phyloP scores from a whole-genome alignment of 2,329 filamentous ascomycete species.

The Neonectria magnoliae region DNA sequence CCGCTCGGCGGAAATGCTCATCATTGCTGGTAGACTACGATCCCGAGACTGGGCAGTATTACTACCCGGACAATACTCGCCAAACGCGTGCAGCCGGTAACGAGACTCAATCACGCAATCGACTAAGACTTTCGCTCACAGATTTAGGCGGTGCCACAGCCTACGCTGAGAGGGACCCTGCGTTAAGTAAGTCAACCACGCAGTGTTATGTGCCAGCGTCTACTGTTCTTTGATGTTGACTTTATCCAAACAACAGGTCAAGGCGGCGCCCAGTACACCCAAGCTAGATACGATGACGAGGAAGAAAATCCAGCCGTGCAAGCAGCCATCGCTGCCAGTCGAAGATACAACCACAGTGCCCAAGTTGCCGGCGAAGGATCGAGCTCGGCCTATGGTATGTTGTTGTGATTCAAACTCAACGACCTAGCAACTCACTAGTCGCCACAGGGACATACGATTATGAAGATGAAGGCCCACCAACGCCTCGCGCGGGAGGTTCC shows the following conservation, averaged over 20 bases:
- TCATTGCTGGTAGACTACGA: conserved; percentile 12
- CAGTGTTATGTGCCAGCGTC: background rate
- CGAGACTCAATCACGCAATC: background rate
- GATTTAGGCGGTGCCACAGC: background rate
- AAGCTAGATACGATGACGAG: conserved; percentile 2
- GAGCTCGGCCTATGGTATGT: conserved; percentile 34
- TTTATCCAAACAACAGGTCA: background rate
- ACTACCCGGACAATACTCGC: conserved; percentile 6
- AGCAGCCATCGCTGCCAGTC: conserved; percentile 32
- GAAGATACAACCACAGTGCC: conserved; percentile 25
- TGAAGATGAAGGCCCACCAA: conserved; percentile 41
- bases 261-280: background rate
- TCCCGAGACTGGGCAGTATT: conserved; percentile 5
- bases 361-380: conserved; percentile 28
- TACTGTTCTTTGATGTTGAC: background rate
- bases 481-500: conserved; percentile 22
- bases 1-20: background rate
- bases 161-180: background rate
- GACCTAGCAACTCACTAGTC: background rate
- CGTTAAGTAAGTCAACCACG: conserved; percentile 10
- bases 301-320: conserved; percentile 30
- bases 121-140: background rate
- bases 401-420: background rate
- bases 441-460: conserved; percentile 30
- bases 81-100: conserved; percentile 5